Evolutionary conservation across 2,329 filamentous ascomycete species (phyloP).

Genomic region (Pseudocercospora ulei): DNA sequence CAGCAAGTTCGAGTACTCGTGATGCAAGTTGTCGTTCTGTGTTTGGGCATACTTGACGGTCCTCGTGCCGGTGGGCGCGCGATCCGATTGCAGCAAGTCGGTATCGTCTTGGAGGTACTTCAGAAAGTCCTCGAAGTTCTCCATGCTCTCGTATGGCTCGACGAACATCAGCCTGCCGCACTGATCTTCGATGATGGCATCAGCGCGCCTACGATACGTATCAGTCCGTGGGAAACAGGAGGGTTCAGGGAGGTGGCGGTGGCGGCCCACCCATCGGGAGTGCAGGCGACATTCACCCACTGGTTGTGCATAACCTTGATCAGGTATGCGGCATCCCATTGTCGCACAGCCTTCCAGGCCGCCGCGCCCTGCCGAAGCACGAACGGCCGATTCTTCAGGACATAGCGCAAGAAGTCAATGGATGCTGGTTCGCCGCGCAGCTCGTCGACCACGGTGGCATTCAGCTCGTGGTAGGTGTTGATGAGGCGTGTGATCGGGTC

Average conservation of each 20-base stretch:
- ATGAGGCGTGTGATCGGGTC: conserved; percentile 42
- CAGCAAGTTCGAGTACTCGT: conserved; percentile 59
- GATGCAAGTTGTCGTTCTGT: conserved; percentile 71
- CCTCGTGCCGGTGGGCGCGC: background rate
- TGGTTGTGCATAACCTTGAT: conserved; percentile 46
- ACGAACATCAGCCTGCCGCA: conserved; percentile 48
- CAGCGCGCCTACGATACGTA: conserved; percentile 44
- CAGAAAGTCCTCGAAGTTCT: conserved; percentile 55
- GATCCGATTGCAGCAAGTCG: conserved; percentile 1
- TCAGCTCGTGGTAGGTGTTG: conserved; percentile 63
- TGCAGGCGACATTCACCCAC: conserved; percentile 64
- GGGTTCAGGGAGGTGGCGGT: background rate
- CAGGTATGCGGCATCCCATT: conserved; percentile 57
- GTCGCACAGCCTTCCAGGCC: conserved; percentile 53
- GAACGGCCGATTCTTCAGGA: conserved; percentile 64
- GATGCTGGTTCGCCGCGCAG: conserved; percentile 57
- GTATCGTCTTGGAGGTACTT: conserved; percentile 48
- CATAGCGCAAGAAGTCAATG: conserved; percentile 70
- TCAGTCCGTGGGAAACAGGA: conserved; percentile 3
- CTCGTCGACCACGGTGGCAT: conserved; percentile 51
- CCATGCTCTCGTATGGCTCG: conserved; percentile 60
- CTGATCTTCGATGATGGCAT: conserved; percentile 54
- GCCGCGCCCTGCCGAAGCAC: conserved; percentile 54
- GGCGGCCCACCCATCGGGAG: conserved; percentile 54
- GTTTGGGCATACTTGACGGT: conserved; percentile 63